Base-by-base conservation (phyloP, 306 rosid species). In the Ochetophila trinervis region DNA sequence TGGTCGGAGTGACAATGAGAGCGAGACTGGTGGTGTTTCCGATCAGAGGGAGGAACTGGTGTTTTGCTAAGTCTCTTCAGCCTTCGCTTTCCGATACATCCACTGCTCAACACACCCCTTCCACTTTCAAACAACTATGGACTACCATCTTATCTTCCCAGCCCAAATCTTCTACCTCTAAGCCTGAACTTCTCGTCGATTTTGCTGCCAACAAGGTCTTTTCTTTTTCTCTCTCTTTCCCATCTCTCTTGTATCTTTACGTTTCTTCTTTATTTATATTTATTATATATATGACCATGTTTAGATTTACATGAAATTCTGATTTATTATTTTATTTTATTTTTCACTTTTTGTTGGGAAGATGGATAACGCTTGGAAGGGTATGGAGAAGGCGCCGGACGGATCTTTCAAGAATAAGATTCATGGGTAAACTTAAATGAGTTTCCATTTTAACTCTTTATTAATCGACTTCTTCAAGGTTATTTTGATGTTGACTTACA, bases 301-400 rank as follows among this genome's bases (percentile, higher is more conserved):
- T 16, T 16, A 50, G 11, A 18, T 4, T 50, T 50, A 16, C 17
- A 7, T 17, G 8, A 16, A 16, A 16, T 16, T 50, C 3, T n/a
- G 54, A 9, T 17, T 18, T n/a, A n/a, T n/a, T n/a, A n/a, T n/a
- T n/a, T n/a, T n/a, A 1, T 50, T 50, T 16, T 50, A 3, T 1
- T 49, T 49, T 4, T 18, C n/a, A 5, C 0, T 6, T n/a, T 50
- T 5, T 50, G 19, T n/a, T 50, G 19, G 54, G 54, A 66, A 89
- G 99, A 93, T 93, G 99, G 86, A 88, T 79, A 76, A 32, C 2
- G 94, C 84, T 53, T 93, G 97, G 99, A 64, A 59, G 67, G 82
- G 80, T 62, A 69, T 93, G 72, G 97, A 90, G 73, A 86, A 62
- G 21, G 90, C 99, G 40, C 87, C 85, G 4, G 71, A 78, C 51